Evolutionary conservation across 2,329 filamentous ascomycete species (phyloP), one percentile per base, ranked within the genome.

Genomic region (Tolypocladium cylindrosporum): DNA sequence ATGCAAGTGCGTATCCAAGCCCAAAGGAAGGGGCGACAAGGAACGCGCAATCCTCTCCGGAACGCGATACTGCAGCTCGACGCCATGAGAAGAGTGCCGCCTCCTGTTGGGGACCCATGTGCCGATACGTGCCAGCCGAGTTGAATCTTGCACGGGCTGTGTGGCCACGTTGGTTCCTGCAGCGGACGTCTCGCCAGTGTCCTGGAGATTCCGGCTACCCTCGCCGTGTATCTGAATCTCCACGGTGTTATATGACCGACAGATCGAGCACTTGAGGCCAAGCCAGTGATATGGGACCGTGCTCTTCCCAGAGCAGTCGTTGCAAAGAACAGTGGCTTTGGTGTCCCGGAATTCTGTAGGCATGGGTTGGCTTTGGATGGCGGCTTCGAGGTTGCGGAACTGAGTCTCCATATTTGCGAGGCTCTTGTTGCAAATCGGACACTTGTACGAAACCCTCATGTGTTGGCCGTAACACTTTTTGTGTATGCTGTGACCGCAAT

Each of bases 361-460:
- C 91, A 99, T 97, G 1, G 94, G 94, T 69, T 99, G 94, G 51
- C 82, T 81, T 62, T 89, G 82, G 60, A 99, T 96, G 55, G 91
- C 87, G 56, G 91, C 84, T 67, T 97, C 93, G 40, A 97, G 75
- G 64, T 94, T 94, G 54, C 91, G 86, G 76, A 97, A 99, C 65
- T 95, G 89, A 42, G 90, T 84, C 68, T 97, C 93, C 93, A 99
- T 99, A 69, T 97, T 97, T 63, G 91, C 85, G n/a, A 96, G 88
- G 62, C 90, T 96, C 73, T 94, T 96, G 75, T 88, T 96, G 80
- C 94, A 99, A 54, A 97, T 91, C 0, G 93, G 94, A 67, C 94
- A 99, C 68, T 93, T 95, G 76, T 97, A 99, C 7, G 92, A 95
- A 4, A 85, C 86, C 66, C 87, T 87, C 78, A 95, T 92, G 69